Evolutionary conservation across 2,329 filamentous ascomycete genomes (phyloP), one percentile per base, ranked within the genome.

Genomic region (Lachnellula arida): DNA sequence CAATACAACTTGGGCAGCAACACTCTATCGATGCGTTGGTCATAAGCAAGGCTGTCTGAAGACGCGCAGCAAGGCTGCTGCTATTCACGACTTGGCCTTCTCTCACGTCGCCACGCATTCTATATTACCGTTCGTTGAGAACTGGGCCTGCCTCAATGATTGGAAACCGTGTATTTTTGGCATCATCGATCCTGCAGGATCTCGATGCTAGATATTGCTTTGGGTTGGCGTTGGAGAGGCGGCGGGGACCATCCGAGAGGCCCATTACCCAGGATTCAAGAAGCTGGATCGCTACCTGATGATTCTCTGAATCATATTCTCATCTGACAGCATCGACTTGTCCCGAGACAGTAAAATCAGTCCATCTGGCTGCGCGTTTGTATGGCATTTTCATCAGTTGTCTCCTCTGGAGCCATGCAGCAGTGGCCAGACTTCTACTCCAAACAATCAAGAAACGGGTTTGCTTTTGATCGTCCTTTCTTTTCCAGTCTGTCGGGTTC

Each of bases 81-180:
- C n/a, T n/a, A 51, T 58, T 49, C 43, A 57, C 56, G 55, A 68
- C 66, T 64, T 67, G 66, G 61, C 61, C 60, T 51, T 47, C 61
- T 66, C 64, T 67, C 59, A 62, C 46, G 59, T 53, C 61, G 66
- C 65, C 66, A 68, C 66, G 66, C 64, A 57, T 53, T 54, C 44
- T 28, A 48, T 48, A 52, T 17, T 42, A 14, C 25, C 51, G 32
- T 51, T 54, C 48, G 15, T 51, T 57, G 37, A 32, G 25, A 23
- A 37, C 23, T 37, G 15, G 37, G 43, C 28, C 14, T 12, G 42
- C 7, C 44, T 19, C 51, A 56, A 39, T 22, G 37, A 48, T 54
- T 52, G 19, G 49, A 54, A 28, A 44, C 46, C 51, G 56, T 51
- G 43, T 51, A 53, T 54, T 46, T 49, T 50, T 35, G 40, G 55